Evolutionary conservation across 768 basidiomycete genomes (phyloP).

Genomic region (Calocybe gangraenosa): DNA sequence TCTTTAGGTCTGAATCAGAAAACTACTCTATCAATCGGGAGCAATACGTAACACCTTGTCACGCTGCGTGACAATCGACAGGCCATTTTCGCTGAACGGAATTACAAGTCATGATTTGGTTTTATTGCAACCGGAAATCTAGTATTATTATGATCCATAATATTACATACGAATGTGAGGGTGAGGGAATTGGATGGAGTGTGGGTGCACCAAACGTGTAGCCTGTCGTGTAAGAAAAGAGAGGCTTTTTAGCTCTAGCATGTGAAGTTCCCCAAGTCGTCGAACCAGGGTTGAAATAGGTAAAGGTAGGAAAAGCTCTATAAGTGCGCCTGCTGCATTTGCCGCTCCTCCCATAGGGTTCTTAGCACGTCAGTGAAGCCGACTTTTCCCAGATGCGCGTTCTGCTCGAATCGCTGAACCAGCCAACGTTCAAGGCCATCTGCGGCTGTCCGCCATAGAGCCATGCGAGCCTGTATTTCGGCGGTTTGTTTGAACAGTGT

Average conservation of each 20-base stretch:
- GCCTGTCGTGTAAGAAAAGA: slow-evolving; percentile 3
- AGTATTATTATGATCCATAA: slow-evolving; percentile 13
- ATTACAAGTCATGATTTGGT: not conserved
- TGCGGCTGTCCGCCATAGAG: slow-evolving; percentile 76
- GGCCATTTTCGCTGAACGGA: slow-evolving; percentile 16
- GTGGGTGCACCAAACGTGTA: slow-evolving; percentile 5
- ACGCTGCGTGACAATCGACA: slow-evolving; percentile 7
- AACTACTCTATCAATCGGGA: no score
- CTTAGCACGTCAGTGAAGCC: slow-evolving; percentile 89
- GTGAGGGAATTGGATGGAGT: slow-evolving; percentile 2
- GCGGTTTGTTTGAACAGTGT: slow-evolving; percentile 89
- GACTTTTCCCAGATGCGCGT: slow-evolving; percentile 83
- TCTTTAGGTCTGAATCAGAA: no score
- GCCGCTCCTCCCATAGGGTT: slow-evolving; percentile 71
- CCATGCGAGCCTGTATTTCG: slow-evolving; percentile 80
- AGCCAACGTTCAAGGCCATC: slow-evolving; percentile 84
- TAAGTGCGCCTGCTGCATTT: slow-evolving; percentile 26
- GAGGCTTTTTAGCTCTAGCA: slow-evolving; percentile 16
- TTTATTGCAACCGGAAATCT: slow-evolving; percentile 1
- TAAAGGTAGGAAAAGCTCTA: slow-evolving; percentile 7
- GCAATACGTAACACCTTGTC: slow-evolving; percentile 4
- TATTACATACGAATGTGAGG: slow-evolving; percentile 12
- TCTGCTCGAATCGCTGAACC: slow-evolving; percentile 86
- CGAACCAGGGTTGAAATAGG: slow-evolving; percentile 12
- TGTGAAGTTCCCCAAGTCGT: slow-evolving; percentile 7